These are phyloP conservation scores for Colletotrichum cuscutae DNA, from an alignment of 2,329 filamentous ascomycete species.

Conservation along the genomic window DNA sequence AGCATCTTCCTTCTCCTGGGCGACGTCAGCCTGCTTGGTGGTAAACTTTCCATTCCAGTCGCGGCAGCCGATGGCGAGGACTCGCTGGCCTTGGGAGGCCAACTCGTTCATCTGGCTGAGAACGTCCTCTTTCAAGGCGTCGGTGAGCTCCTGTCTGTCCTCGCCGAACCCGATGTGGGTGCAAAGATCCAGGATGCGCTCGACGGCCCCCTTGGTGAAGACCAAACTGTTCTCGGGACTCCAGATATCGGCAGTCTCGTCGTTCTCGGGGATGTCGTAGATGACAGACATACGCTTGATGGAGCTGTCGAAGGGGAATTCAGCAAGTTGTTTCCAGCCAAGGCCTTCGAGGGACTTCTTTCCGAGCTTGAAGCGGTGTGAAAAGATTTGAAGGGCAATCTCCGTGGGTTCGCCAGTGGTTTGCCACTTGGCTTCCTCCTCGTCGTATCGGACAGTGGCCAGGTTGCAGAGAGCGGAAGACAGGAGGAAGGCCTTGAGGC, in stretches of 20 bases:
- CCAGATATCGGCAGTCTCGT: slow-evolving; percentile 50
- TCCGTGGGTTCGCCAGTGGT: slow-evolving; percentile 75
- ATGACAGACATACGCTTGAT: slow-evolving; percentile 86
- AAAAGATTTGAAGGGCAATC: slow-evolving; percentile 74
- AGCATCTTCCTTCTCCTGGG: slow-evolving; percentile 45
- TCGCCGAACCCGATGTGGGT: slow-evolving; percentile 56
- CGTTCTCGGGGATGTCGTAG: slow-evolving; percentile 61
- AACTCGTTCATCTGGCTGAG: slow-evolving; percentile 67
- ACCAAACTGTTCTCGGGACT: slow-evolving; percentile 60
- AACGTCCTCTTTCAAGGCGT: slow-evolving; percentile 60
- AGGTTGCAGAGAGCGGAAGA: slow-evolving; percentile 74
- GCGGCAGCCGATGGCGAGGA: slow-evolving; percentile 77
- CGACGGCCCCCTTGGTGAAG: slow-evolving; percentile 72
- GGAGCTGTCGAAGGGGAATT: slow-evolving; percentile 82
- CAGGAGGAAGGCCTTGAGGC: slow-evolving; percentile 62
- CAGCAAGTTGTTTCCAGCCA: slow-evolving; percentile 73
- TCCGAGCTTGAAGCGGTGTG: slow-evolving; percentile 72
- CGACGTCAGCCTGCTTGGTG: slow-evolving; percentile 43
- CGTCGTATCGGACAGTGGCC: slow-evolving; percentile 66
- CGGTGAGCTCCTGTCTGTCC: slow-evolving; percentile 57
- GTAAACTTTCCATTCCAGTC: slow-evolving; percentile 63
- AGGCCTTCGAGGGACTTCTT: slow-evolving; percentile 62
- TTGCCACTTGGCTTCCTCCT: slow-evolving; percentile 69
- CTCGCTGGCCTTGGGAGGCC: slow-evolving; percentile 75
- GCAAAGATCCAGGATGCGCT: slow-evolving; percentile 69